A percentile compares a stretch with the other conserved stretches of the same genome.
These are phyloP conservation scores for Zygnema cylindricum DNA, from an alignment of 139 green algal genomes.

Conservation along the genomic window DNA sequence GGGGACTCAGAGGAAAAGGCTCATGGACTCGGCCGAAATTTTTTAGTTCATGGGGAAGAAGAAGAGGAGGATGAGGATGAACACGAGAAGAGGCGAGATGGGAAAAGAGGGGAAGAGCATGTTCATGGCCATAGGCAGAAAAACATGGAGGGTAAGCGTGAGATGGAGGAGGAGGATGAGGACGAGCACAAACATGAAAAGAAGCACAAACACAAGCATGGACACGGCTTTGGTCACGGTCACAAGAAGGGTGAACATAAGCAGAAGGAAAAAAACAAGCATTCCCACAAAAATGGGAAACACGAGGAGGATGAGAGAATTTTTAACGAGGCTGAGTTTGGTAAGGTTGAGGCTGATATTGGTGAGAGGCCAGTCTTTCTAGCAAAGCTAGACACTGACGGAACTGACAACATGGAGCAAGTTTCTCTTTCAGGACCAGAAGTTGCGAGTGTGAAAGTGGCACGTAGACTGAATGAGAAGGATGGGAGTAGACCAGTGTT, in stretches of 20 bases:
- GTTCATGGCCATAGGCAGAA: not conserved
- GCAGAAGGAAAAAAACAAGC: not conserved
- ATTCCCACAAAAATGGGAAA: not conserved
- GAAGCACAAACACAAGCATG: not conserved
- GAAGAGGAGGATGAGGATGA: not conserved
- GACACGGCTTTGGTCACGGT: not conserved
- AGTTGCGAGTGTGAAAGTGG: no score
- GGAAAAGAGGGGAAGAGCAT: no score
- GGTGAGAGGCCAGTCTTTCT: no score
- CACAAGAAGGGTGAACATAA: not conserved
- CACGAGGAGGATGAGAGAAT: not conserved
- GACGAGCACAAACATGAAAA: not conserved
- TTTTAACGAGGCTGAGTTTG: no score
- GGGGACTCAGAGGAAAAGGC: not conserved
- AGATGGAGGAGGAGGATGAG: not conserved
- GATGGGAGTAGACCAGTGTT: no score
- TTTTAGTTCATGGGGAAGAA: not conserved
- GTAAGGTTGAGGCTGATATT: no score
- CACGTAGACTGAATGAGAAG: no score
- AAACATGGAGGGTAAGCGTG: not conserved
- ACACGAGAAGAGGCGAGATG: not conserved
- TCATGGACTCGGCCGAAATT: not conserved
- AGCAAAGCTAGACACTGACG: no score
- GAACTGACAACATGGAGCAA: no score
- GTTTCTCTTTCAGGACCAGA: not conserved